Percentiles rank a stretch among this genome's conserved stretches.
phyloP scores from a whole-genome alignment of 805 yeast genomes.

The Teunomyces cretensis region DNA sequence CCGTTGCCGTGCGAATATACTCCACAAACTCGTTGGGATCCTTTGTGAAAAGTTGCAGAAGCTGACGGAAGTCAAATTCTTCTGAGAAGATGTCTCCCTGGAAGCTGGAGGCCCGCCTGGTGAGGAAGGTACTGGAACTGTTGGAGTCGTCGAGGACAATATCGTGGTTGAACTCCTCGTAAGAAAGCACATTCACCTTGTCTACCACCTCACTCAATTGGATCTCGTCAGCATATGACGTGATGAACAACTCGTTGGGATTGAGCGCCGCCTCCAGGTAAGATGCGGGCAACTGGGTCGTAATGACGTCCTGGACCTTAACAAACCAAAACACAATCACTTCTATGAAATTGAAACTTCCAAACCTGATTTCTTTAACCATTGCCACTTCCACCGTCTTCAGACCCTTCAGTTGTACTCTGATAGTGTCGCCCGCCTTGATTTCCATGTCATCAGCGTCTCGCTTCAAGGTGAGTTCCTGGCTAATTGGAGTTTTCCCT shows the following conservation, averaged over 20 bases:
- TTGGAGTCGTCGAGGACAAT: constrained; percentile 36
- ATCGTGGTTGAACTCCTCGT: constrained; percentile 28
- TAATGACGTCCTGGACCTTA: constrained; percentile 38
- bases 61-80: constrained; percentile 39
- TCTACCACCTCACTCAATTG: constrained; percentile 42
- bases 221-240: constrained; percentile 49
- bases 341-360: constrained; percentile 49
- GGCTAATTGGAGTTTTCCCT: constrained; percentile 9
- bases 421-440: constrained; percentile 52
- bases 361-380: constrained; percentile 52
- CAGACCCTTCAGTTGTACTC: constrained; percentile 36
- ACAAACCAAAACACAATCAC: constrained; percentile 49
- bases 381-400: constrained; percentile 39
- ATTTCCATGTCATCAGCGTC: constrained; percentile 47
- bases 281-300: constrained; percentile 17
- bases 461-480: constrained; percentile 11
- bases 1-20: constrained; percentile 25
- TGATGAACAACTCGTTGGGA: constrained; percentile 52
- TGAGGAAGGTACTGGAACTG: constrained; percentile 31
- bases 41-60: constrained; percentile 19
- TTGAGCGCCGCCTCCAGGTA: constrained; percentile 12
- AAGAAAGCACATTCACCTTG: constrained; percentile 45
- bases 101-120: constrained; percentile 44
- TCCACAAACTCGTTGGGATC: constrained; percentile 32
- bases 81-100: constrained; percentile 33